These are phyloP conservation scores for Ophiocordyceps robertsii DNA, from an alignment of 2,329 filamentous ascomycete genomes.

Conservation along the genomic window DNA sequence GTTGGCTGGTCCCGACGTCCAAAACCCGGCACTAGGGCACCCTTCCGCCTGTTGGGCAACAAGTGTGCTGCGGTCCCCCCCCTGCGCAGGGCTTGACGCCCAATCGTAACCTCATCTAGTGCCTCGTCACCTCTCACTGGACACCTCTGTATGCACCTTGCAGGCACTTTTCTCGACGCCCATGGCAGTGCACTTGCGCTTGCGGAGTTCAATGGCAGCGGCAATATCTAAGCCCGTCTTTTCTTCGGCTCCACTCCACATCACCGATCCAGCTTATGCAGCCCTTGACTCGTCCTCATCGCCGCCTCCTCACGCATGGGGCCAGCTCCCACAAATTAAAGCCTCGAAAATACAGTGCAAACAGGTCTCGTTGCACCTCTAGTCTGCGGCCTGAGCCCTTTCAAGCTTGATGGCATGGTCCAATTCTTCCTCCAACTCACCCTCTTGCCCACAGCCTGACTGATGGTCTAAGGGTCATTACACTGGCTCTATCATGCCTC, in stretches of 20 bases:
- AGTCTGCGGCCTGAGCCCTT: no score
- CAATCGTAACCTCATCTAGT: slow-evolving; percentile 19
- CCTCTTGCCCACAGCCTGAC: no score
- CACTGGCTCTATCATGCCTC: no score
- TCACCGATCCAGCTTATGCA: no score
- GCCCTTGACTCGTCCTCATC: background rate
- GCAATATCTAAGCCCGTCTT: slow-evolving; percentile 1
- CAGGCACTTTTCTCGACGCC: slow-evolving; percentile 17
- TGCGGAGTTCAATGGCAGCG: slow-evolving; percentile 6
- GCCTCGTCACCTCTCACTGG: slow-evolving; percentile 16
- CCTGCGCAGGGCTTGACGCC: slow-evolving; percentile 14
- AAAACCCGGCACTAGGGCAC: no score
- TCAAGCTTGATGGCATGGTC: no score
- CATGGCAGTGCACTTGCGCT: slow-evolving; percentile 28
- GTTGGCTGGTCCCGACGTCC: no score
- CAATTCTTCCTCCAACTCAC: no score
- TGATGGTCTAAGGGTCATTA: no score
- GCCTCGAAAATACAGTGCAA: no score
- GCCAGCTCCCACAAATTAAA: slow-evolving; percentile 1
- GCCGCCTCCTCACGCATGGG: background rate
- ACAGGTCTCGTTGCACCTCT: no score
- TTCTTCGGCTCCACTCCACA: slow-evolving; percentile 2
- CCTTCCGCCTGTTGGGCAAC: no score
- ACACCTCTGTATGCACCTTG: slow-evolving; percentile 15
- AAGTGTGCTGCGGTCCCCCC: background rate